Evolutionary conservation across 176 grass and related monocot genomes (phyloP).

Genomic region (Poa annua): DNA sequence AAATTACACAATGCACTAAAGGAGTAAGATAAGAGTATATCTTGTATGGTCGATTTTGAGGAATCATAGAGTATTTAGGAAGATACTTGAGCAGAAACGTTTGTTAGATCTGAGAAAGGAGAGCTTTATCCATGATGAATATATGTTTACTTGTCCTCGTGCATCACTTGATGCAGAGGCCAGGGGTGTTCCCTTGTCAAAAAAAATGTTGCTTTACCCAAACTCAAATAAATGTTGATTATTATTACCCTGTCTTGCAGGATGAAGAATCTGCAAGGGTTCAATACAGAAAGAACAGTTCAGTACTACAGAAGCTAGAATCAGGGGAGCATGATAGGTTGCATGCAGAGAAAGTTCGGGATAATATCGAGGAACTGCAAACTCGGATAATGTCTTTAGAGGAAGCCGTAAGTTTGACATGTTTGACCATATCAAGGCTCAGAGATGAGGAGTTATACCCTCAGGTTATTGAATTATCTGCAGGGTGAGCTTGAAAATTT

Average conservation of each 20-base stretch:
- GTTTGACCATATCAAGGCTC: conserved; percentile 81
- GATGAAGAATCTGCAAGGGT: conserved; percentile 83
- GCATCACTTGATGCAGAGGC: too few species aligned
- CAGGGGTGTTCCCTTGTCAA: too few species aligned
- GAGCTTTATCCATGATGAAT: not conserved
- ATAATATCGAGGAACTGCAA: conserved; percentile 75
- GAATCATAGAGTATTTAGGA: conserved; percentile 22
- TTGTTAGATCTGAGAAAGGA: conserved; percentile 35
- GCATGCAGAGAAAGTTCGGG: conserved; percentile 74
- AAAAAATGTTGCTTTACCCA: not conserved
- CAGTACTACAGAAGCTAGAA: conserved; percentile 75
- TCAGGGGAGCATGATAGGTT: conserved; percentile 71
- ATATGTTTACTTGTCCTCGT: conserved; percentile 14
- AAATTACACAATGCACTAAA: conserved; percentile 14
- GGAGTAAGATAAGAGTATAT: conserved; percentile 15
- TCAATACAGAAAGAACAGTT: conserved; percentile 60
- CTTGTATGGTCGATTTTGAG: conserved; percentile 13
- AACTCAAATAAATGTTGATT: conserved; percentile 13
- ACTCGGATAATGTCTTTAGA: conserved; percentile 81
- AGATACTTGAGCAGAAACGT: not conserved
- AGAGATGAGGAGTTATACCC: conserved; percentile 93
- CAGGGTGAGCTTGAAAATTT: conserved; percentile 62
- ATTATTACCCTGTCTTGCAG: conserved; percentile 52
- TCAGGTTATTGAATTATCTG: conserved; percentile 90
- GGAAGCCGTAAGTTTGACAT: conserved; percentile 69